Percentiles rank a stretch among this genome's conserved stretches.
Evolutionary conservation across 2,329 filamentous ascomycete species (phyloP).

Genomic region (Ceratocystis cacaofunesta): DNA sequence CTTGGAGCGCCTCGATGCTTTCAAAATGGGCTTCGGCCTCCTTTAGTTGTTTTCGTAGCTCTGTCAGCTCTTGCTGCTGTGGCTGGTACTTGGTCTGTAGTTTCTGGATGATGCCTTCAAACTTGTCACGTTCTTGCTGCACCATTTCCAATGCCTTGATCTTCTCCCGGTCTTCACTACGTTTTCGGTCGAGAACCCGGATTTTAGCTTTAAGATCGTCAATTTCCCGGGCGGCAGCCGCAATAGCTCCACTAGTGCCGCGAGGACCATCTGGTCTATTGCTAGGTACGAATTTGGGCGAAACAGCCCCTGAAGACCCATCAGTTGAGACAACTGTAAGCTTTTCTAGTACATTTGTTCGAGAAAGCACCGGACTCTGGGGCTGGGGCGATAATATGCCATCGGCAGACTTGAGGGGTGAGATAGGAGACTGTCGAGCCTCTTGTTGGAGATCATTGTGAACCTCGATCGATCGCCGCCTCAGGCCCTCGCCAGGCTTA

Average conservation of each 20-base stretch:
- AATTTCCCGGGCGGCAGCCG: constrained; percentile 49
- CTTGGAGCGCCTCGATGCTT: constrained; percentile 42
- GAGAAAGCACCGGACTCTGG: constrained; percentile 35
- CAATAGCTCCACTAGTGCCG: constrained; percentile 30
- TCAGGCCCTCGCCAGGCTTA: constrained; percentile 17
- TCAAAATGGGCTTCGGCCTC: constrained; percentile 57
- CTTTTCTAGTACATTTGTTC: constrained; percentile 36
- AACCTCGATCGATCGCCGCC: constrained; percentile 32
- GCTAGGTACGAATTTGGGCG: constrained; percentile 20
- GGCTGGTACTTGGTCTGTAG: constrained; percentile 78
- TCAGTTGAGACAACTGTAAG: constrained; percentile 18
- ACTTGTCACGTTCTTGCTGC: constrained; percentile 61
- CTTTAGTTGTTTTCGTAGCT: constrained; percentile 63
- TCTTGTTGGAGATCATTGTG: constrained; percentile 9
- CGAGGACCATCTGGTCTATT: constrained; percentile 18
- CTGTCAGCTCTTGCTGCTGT: constrained; percentile 62
- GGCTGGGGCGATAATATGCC: constrained; percentile 36
- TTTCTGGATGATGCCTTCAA: constrained; percentile 76
- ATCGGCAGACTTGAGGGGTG: constrained; percentile 37
- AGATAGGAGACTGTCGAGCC: constrained; percentile 20
- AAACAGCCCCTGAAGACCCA: constrained; percentile 19
- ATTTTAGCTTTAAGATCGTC: constrained; percentile 84
- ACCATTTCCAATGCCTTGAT: constrained; percentile 63
- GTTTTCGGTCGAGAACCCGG: constrained; percentile 73
- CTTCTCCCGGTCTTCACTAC: constrained; percentile 71